Conservation (phyloP, 306 rosid species). For the Albizia julibrissin region DNA sequence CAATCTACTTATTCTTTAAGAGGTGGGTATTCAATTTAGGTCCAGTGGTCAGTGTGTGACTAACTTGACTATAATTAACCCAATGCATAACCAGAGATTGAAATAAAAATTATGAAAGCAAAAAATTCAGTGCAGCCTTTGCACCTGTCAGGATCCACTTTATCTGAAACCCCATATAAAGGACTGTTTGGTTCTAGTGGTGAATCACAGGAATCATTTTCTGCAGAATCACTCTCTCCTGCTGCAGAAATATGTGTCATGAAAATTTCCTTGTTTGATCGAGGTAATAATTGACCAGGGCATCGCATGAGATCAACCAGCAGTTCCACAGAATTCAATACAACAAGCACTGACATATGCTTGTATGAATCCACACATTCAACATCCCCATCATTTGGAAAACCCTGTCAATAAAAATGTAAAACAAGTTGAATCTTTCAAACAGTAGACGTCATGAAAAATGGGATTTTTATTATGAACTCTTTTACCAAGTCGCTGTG, state of each 20-base stretch:
- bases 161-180: conserved; percentile 85
- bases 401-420: conserved; percentile 63
- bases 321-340: conserved; percentile 77
- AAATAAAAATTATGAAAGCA: conserved; percentile 26
- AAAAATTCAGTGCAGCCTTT: conserved; percentile 17
- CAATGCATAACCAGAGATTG: conserved; percentile 23
- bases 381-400: conserved; percentile 79
- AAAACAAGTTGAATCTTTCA: conserved; percentile 31
- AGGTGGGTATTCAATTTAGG: background rate
- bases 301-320: conserved; percentile 94
- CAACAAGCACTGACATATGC: conserved; percentile 92
- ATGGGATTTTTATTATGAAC: conserved; percentile 20
- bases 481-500: conserved; percentile 9
- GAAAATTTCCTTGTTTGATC: conserved; percentile 79
- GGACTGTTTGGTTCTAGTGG: conserved; percentile 97
- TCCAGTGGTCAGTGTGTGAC: background rate
- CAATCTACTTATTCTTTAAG: background rate
- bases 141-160: conserved; percentile 67
- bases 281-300: conserved; percentile 88
- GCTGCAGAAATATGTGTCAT: conserved; percentile 93
- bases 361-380: conserved; percentile 82
- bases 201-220: conserved; percentile 97
- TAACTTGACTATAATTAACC: background rate
- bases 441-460: conserved; percentile 20
- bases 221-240: conserved; percentile 99